Evolutionary conservation across 164 flowering plant genomes (phyloP).

Genomic region (Umbellularia californica): DNA sequence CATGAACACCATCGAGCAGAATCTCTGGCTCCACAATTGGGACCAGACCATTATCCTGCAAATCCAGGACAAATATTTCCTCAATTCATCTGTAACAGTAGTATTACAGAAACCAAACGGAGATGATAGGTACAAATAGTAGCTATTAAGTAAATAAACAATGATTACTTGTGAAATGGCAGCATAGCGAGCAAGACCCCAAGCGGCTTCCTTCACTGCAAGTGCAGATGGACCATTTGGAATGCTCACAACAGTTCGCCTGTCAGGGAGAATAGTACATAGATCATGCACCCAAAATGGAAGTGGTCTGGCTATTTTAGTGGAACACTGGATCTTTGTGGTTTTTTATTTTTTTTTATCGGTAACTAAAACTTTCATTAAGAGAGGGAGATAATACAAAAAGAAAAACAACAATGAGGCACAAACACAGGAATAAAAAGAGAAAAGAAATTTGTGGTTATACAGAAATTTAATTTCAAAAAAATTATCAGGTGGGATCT

Average conservation of each 20-base stretch:
- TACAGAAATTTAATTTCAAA: no score
- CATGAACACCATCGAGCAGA: constrained; percentile 80
- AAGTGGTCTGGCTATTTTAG: no score
- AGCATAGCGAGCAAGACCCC: constrained; percentile 92
- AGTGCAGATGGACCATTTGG: constrained; percentile 87
- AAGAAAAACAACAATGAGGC: no score
- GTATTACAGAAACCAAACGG: neutral
- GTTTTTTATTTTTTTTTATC: no score
- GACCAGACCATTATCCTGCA: constrained; percentile 75
- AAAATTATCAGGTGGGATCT: no score
- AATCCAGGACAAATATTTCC: neutral
- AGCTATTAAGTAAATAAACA: neutral
- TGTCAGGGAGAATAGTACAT: constrained; percentile 12
- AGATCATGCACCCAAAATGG: neutral
- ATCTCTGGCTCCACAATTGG: constrained; percentile 93
- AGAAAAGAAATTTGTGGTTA: no score
- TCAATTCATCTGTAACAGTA: neutral
- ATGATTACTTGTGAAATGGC: constrained; percentile 66
- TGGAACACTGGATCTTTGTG: no score
- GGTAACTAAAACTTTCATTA: no score
- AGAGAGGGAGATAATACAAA: no score
- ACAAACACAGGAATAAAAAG: no score
- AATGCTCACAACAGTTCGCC: constrained; percentile 94
- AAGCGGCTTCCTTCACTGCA: constrained; percentile 89
- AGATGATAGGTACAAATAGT: neutral